Percentiles rank a stretch among this genome's conserved stretches.
Conservation (phyloP, 495 filamentous ascomycete genomes). For the Podospora anserina region DNA sequence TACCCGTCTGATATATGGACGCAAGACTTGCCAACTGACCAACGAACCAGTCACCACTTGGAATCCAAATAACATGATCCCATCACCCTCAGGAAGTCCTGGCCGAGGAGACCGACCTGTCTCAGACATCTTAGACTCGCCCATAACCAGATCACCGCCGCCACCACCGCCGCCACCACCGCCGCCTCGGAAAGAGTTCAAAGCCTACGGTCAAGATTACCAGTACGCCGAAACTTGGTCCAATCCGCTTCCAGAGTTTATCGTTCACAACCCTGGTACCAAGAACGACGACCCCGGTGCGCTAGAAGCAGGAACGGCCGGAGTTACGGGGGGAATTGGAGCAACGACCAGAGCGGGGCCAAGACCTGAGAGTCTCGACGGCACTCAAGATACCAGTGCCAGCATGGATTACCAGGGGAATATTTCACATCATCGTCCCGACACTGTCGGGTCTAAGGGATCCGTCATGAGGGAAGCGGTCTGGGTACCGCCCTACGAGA, state of each 20-base stretch:
- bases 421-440: background rate
- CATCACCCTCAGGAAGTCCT: constrained; percentile 12
- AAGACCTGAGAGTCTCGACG: constrained; percentile 9
- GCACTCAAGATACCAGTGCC: constrained; percentile 9
- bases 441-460: constrained; percentile 17
- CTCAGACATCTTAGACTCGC: constrained; percentile 4
- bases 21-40: background rate
- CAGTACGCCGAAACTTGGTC: constrained; percentile 28
- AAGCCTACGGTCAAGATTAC: constrained; percentile 25
- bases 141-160: background rate
- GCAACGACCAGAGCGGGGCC: constrained; percentile 4
- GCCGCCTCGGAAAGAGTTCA: constrained; percentile 9
- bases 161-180: constrained; percentile 6
- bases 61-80: constrained; percentile 8
- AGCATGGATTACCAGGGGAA: background rate
- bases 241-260: constrained; percentile 29
- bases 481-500: constrained; percentile 22
- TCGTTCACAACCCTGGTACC: constrained; percentile 11
- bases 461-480: constrained; percentile 12
- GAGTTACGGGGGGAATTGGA: background rate
- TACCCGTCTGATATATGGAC: background rate
- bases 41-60: background rate
- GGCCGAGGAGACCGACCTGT: constrained; percentile 12
- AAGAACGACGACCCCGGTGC: background rate
- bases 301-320: background rate